A percentile compares a stretch with the other conserved stretches of the same genome.
phyloP scores from a whole-genome alignment of 768 basidiomycete species.

The Serendipita vermifera region DNA sequence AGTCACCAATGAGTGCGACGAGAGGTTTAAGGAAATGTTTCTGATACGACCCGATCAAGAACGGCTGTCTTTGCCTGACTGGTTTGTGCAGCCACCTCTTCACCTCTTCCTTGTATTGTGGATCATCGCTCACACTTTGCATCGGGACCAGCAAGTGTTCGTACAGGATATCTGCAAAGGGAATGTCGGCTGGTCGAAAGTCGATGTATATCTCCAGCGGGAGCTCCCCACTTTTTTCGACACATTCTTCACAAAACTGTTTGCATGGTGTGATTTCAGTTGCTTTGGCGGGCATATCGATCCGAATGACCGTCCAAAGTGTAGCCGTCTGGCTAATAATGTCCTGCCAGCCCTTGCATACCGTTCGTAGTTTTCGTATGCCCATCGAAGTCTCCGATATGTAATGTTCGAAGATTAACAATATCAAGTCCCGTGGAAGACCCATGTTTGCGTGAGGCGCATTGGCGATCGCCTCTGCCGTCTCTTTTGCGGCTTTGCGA shows the following conservation, averaged over 20 bases:
- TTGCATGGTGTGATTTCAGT: not conserved
- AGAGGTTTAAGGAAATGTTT: not conserved
- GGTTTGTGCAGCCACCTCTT: not conserved
- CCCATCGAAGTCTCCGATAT: not conserved
- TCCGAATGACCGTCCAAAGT: not conserved
- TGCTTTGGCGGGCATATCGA: not conserved
- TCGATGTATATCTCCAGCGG: not conserved
- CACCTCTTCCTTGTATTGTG: not conserved
- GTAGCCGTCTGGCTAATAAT: not conserved
- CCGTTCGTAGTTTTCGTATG: not conserved
- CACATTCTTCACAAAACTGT: not conserved
- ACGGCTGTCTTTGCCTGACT: not conserved
- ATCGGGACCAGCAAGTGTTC: not conserved
- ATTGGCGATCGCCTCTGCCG: not conserved
- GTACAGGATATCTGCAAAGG: not conserved
- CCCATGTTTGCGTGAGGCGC: not conserved
- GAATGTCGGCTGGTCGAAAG: not conserved
- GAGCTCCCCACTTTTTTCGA: not conserved
- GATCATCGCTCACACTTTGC: not conserved
- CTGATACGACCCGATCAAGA: not conserved
- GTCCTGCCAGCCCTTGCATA: not conserved
- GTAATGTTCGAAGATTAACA: not conserved
- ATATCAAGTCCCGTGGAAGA: not conserved
- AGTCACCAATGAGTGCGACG: not conserved
- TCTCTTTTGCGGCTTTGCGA: not conserved